A percentile compares a stretch with the other conserved stretches of the same genome.
Conservation (phyloP, 352 stramenopile genomes). For the Pythium rhizo-oryzae region DNA sequence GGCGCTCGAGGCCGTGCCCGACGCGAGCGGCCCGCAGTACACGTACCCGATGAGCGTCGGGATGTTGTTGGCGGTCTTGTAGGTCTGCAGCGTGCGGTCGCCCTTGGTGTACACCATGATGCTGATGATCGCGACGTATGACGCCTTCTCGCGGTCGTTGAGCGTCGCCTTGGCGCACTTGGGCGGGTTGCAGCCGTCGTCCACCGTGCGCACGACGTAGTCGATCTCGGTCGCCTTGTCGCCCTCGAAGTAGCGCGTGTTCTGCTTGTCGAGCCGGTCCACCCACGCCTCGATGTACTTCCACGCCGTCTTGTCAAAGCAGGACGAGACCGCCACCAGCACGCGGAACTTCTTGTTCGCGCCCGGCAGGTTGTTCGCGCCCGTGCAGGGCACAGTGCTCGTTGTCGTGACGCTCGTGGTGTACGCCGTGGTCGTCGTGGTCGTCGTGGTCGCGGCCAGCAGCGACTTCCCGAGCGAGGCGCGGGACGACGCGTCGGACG, state of each 20-base stretch:
- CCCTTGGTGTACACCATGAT: conserved; percentile 15
- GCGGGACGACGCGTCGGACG: too few relatives aligned
- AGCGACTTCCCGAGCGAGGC: neutral
- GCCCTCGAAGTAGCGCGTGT: conserved; percentile 17
- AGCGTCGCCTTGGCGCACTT: neutral
- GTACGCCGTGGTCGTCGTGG: too few relatives aligned
- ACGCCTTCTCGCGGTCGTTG: neutral
- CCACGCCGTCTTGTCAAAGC: conserved; percentile 12
- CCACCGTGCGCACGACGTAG: neutral
- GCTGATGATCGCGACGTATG: conserved; percentile 13
- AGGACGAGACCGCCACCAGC: conserved; percentile 9
- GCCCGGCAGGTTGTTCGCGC: conserved; percentile 1
- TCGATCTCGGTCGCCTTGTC: conserved; percentile 7
- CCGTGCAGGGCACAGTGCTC: conserved; percentile 4
- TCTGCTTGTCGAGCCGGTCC: neutral
- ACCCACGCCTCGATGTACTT: conserved; percentile 9
- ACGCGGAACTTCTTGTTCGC: neutral
- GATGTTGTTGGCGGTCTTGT: neutral
- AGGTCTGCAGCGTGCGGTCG: neutral
- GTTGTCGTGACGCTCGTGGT: neutral
- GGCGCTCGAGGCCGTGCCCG: too few relatives aligned
- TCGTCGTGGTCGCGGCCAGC: neutral
- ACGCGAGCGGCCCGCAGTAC: neutral
- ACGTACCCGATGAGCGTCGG: neutral
- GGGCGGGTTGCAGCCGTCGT: conserved; percentile 16